Evolutionary conservation across 257 asterid genomes (phyloP), one percentile per base, ranked within the genome.

Genomic region (Voacanga thouarsii): DNA sequence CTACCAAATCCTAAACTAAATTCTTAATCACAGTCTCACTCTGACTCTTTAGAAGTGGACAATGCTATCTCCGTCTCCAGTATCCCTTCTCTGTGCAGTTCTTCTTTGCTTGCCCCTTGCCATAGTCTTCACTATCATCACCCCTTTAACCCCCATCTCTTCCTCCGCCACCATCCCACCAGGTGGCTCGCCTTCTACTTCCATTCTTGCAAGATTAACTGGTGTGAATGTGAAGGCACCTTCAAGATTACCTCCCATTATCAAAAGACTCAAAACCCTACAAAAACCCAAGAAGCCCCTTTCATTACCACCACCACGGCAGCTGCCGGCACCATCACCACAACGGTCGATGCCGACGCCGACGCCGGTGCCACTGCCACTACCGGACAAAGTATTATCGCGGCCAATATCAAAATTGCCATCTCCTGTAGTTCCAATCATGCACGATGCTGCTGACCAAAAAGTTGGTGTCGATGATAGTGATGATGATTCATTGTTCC

Each of bases 31-130:
- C 75, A 66, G 12, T 14, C 59, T 45, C 55, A 44, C 9, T 37
- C 37, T 33, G 37, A 24, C 53, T 43, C 53, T 68, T 18, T 23
- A 0, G 49, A 68, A 68, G 43, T 10, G 15, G 76, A 77, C 71
- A 61, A 84, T 90, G 88, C 75, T 87, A n/a, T 90, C 89, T 21
- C 94, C 96, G 24, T 84, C 88, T 23, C 92, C 97, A 6, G 65
- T 91, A 47, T 85, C 96, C 43, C 95, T 92, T 23, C 87, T 92
- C 0, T 92, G 95, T 75, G 94, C 94, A 56, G 74, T 92, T 45
- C 89, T 92, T 72, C 92, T 91, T 57, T 92, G 94, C 61, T 84
- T 92, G 15, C 94, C 97, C n/a, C 88, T 92, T n/a, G 92, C 97
- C 68, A 76, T 84, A 37, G 71, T 91, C 82, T 87, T 89, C 88